Percentiles rank a stretch among this genome's conserved stretches.
These are phyloP conservation scores for Phytomonas francai DNA, from an alignment of 208 protist genomes.

Conservation along the genomic window DNA sequence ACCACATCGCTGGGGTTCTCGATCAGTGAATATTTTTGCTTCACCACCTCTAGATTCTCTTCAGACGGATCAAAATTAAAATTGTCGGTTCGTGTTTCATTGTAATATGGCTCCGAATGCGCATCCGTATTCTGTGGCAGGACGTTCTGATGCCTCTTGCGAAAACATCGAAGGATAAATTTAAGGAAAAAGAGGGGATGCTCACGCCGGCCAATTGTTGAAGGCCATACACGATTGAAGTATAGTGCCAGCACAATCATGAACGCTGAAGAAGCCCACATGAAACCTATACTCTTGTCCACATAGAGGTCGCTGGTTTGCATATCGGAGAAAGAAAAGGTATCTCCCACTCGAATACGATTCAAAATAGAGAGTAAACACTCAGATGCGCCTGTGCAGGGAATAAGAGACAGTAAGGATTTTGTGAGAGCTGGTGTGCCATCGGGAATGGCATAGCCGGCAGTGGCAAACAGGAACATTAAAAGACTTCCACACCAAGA, in stretches of 20 bases:
- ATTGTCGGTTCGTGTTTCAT: background rate
- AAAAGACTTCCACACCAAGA: slow-evolving; percentile 50
- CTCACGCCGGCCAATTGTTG: slow-evolving; percentile 37
- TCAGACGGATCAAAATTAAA: slow-evolving; percentile 9
- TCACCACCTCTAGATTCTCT: background rate
- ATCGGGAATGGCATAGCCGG: slow-evolving; percentile 59
- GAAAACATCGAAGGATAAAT: slow-evolving; percentile 31
- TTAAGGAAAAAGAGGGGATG: slow-evolving; percentile 73
- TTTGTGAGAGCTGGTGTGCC: slow-evolving; percentile 32
- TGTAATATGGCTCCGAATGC: background rate
- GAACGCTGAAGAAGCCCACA: slow-evolving; percentile 60
- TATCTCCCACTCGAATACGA: slow-evolving; percentile 41
- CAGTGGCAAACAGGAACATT: slow-evolving; percentile 59
- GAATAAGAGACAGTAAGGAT: slow-evolving; percentile 37
- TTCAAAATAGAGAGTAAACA: slow-evolving; percentile 39
- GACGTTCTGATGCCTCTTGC: slow-evolving; percentile 15
- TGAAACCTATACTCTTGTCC: slow-evolving; percentile 36
- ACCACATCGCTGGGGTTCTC: slow-evolving; percentile 37
- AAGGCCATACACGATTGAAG: slow-evolving; percentile 75
- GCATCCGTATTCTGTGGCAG: too few species aligned
- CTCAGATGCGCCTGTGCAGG: slow-evolving; percentile 52
- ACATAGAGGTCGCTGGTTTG: background rate
- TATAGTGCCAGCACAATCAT: slow-evolving; percentile 75
- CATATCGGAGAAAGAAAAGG: slow-evolving; percentile 38
- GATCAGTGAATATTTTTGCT: slow-evolving; percentile 11